Evolutionary conservation across 768 basidiomycete species (phyloP).

Genomic region (Boletus barrowsii): DNA sequence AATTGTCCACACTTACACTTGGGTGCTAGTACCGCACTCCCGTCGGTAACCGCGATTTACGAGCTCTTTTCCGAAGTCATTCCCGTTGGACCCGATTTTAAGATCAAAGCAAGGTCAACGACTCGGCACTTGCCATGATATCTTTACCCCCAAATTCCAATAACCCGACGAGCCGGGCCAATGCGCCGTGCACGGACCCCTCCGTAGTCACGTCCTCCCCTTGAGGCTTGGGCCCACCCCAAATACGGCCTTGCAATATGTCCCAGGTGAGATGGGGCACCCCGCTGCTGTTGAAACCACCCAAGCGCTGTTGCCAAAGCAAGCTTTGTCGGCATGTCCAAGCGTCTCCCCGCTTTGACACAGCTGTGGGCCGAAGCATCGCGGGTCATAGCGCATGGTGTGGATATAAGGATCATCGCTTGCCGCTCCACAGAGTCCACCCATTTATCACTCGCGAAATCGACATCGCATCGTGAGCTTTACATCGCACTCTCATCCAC

Average conservation of each 20-base stretch:
- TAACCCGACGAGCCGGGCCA: background rate
- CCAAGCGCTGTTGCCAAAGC: conserved; percentile 13
- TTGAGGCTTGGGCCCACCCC: conserved; percentile 1
- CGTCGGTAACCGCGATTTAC: background rate
- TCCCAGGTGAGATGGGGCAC: conserved; percentile 11
- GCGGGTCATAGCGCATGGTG: background rate
- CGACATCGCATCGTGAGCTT: background rate
- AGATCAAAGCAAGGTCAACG: conserved; percentile 21
- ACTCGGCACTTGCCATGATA: conserved; percentile 10
- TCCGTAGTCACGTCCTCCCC: background rate
- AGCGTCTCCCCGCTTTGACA: conserved; percentile 19
- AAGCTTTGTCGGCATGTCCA: conserved; percentile 4
- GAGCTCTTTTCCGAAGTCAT: background rate
- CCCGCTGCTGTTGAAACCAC: conserved; percentile 6
- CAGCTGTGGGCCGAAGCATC: conserved; percentile 3
- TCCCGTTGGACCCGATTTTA: conserved; percentile 1
- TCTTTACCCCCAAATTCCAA: background rate
- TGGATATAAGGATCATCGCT: conserved; percentile 9
- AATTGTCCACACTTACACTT: no score
- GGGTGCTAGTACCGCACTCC: no score
- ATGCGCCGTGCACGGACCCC: background rate
- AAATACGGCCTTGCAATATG: background rate
- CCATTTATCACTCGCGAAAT: background rate
- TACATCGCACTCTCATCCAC: background rate
- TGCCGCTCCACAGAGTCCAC: conserved; percentile 2